Conservation (phyloP, 2,329 filamentous ascomycete genomes). For the Cytospora chrysosperma region DNA sequence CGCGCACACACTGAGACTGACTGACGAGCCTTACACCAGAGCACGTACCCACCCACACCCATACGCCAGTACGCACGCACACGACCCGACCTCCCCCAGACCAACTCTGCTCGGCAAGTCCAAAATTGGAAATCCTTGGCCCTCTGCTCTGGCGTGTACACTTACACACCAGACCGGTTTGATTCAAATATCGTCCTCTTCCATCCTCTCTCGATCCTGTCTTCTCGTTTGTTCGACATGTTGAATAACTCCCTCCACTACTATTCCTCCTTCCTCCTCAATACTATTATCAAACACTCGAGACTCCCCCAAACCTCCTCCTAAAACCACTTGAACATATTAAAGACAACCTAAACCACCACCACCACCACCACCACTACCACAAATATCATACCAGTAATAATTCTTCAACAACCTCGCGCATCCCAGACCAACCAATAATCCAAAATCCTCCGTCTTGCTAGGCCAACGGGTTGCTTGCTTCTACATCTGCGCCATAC, state of each 20-base stretch:
- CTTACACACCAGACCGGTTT: not conserved
- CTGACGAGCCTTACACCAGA: not conserved
- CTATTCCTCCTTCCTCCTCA: not conserved
- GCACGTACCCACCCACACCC: not conserved
- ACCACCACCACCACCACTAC: not conserved
- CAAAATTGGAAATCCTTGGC: not conserved
- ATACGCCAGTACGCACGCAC: not conserved
- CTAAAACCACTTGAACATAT: not conserved
- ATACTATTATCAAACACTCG: conserved; percentile 3
- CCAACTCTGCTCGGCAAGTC: not conserved
- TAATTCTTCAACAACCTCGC: not conserved
- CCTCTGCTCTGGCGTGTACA: not conserved
- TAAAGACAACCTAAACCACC: too few species aligned
- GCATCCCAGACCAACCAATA: too few species aligned
- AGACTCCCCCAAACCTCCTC: conserved; percentile 8
- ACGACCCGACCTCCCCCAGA: not conserved
- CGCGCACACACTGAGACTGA: not conserved
- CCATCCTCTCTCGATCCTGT: conserved; percentile 8
- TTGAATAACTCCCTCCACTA: not conserved
- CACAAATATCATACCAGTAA: not conserved
- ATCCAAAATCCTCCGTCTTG: not conserved
- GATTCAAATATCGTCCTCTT: conserved; percentile 22
- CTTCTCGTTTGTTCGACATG: conserved; percentile 7
- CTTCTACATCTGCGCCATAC: conserved; percentile 4
- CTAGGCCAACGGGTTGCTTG: conserved; percentile 23